phyloP scores from a whole-genome alignment of 2,329 filamentous ascomycete genomes.

The Mycosphaerelloides madeirae region DNA sequence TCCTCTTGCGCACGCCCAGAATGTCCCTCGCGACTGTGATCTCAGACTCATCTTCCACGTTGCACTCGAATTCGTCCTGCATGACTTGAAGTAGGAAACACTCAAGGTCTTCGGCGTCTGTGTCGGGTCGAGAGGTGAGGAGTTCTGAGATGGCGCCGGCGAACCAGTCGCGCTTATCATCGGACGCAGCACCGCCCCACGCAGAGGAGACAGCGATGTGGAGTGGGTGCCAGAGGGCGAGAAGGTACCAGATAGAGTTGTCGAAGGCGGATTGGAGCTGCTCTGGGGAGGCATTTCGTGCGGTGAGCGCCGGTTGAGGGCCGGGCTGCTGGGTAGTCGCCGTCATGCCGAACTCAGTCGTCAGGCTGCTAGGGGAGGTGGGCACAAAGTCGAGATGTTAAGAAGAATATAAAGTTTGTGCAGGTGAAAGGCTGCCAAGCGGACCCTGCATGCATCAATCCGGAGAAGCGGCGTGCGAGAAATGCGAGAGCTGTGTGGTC shows the following conservation, averaged over 20 bases:
- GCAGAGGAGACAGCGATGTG: slow-evolving; percentile 78
- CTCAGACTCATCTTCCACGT: slow-evolving; percentile 83
- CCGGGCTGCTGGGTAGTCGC: not conserved
- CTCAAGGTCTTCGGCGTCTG: slow-evolving; percentile 76
- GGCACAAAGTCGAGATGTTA: too few relatives aligned
- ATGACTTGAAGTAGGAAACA: slow-evolving; percentile 82
- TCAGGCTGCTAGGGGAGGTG: too few relatives aligned
- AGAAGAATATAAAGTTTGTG: too few relatives aligned
- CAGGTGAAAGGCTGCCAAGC: too few relatives aligned
- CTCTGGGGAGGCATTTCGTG: slow-evolving; percentile 12
- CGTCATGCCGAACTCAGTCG: too few relatives aligned
- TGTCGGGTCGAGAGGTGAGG: slow-evolving; percentile 57
- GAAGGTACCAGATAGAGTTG: slow-evolving; percentile 74
- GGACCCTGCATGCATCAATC: too few relatives aligned
- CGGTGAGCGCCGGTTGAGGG: slow-evolving; percentile 6
- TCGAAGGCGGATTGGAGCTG: slow-evolving; percentile 54
- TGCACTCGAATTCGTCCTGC: slow-evolving; percentile 91
- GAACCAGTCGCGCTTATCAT: slow-evolving; percentile 94
- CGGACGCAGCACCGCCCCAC: slow-evolving; percentile 79
- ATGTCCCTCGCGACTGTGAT: slow-evolving; percentile 69
- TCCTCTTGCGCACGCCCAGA: slow-evolving; percentile 61
- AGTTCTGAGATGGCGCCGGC: slow-evolving; percentile 81
- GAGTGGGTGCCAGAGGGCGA: slow-evolving; percentile 85
- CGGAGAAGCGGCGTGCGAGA: too few relatives aligned
- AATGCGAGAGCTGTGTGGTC: too few relatives aligned